Evolutionary conservation across 164 flowering plant species (phyloP), one percentile per base, ranked within the genome.

Genomic region (Tinospora cordifolia): DNA sequence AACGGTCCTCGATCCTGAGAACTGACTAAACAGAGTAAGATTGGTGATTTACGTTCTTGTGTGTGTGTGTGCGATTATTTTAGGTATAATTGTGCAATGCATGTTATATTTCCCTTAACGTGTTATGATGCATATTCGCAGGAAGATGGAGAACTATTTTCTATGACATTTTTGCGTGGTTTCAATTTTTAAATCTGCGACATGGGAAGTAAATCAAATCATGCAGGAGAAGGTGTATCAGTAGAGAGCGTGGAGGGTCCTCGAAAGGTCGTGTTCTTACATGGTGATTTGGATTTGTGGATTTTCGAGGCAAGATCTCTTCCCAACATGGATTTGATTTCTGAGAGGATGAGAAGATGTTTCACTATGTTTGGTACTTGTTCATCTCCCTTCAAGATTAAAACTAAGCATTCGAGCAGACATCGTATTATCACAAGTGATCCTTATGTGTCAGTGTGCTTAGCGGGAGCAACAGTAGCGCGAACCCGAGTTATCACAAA

Each of bases 361-460:
- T 79, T 85, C 66, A 77, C 79, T 19, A 71, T 83, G 79, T 75
- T 83, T 46, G 83, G 82, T 3, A 7, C 82, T 30, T 85, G 82
- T 72, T 22, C 64, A 21, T 40, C 79, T 57, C 83, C 84, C 6
- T 71, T 73, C 24, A 39, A 60, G 68, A 60, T 62, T 13, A 70
- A 30, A 19, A 66, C 24, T 15, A 71, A 44, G 17, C 75, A 38
- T 39, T 69, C 74, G 8, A 68, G 80, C 21, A 68, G 72, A 14
- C 80, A 75, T 63, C 79, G 80, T 27, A 83, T 79, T 15, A 90
- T 86, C 22, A 90, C 93, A 0, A 90, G 96, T 24, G 90, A 90
- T 69, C 90, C 93, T 75, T 90, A 88, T 58, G 93, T 90, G 12
- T 84, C 91, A 10, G 85, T 90, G 63, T 90, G 88, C 76, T 72